Conservation (phyloP, 345 rosid genomes). For the Melaleuca quinquenervia region DNA sequence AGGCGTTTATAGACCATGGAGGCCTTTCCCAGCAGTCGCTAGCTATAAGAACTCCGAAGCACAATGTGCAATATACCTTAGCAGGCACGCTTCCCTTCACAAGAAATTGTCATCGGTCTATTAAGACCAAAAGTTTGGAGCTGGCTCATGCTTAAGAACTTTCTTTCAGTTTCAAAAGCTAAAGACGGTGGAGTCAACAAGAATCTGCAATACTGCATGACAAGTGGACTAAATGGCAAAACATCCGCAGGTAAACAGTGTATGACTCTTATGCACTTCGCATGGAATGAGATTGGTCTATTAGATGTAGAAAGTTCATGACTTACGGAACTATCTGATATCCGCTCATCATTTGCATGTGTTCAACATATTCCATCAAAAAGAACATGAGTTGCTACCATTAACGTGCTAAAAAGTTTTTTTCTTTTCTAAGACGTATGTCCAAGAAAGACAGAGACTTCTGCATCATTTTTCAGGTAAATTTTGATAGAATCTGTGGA, state of each 20-base stretch:
- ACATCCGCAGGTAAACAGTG: neutral
- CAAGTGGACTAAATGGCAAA: neutral
- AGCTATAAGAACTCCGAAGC: conserved; percentile 27
- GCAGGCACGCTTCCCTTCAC: conserved; percentile 35
- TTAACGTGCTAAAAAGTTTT: neutral
- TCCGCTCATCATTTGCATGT: neutral
- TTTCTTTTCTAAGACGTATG: neutral
- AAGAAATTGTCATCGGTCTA: neutral
- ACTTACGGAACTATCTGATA: neutral
- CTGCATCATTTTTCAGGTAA: neutral
- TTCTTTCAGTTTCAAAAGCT: neutral
- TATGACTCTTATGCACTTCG: neutral
- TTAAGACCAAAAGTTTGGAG: neutral
- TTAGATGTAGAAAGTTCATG: neutral
- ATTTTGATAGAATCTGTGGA: conserved; percentile 9
- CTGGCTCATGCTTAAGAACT: neutral
- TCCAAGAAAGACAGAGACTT: neutral
- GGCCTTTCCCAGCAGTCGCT: conserved; percentile 46
- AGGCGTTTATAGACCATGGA: conserved; percentile 28
- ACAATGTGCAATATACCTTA: conserved; percentile 56
- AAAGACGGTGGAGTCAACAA: neutral
- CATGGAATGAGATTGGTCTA: neutral
- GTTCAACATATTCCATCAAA: neutral
- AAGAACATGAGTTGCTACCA: neutral
- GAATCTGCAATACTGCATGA: neutral